Percentiles rank a stretch among this genome's conserved stretches.
Evolutionary conservation across 345 rosid genomes (phyloP).

Genomic region (Citrus unshiu): DNA sequence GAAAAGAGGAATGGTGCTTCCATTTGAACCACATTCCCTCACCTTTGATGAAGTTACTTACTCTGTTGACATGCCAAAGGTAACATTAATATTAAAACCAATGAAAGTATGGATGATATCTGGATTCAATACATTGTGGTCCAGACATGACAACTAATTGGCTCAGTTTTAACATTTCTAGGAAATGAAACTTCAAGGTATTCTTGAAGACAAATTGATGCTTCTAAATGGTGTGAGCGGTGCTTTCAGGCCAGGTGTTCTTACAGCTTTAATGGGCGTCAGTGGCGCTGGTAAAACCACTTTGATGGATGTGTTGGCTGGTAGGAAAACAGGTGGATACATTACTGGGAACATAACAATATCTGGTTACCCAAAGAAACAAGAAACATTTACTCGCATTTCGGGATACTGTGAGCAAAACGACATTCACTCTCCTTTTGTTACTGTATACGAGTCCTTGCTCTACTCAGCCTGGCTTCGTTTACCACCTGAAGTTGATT

Average conservation of each 20-base stretch:
- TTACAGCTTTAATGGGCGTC: slow-evolving; percentile 64
- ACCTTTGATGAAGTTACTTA: slow-evolving; percentile 46
- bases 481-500: background rate
- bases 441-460: no score
- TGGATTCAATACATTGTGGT: background rate
- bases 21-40: slow-evolving; percentile 14
- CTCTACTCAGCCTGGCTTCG: no score
- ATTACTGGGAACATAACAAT: slow-evolving; percentile 38
- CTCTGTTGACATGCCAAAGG: slow-evolving; percentile 64
- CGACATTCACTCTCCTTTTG: no score
- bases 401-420: no score
- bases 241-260: slow-evolving; percentile 51
- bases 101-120: no score
- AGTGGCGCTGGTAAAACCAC: slow-evolving; percentile 65
- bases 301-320: slow-evolving; percentile 13
- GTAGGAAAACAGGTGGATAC: slow-evolving; percentile 55
- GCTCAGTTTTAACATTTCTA: slow-evolving; percentile 6
- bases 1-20: slow-evolving; percentile 62
- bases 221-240: slow-evolving; percentile 19
- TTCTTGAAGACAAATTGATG: slow-evolving; percentile 36
- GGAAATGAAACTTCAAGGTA: slow-evolving; percentile 52
- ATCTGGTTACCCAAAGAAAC: slow-evolving; percentile 55
- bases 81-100: slow-evolving; percentile 2
- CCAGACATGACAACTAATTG: background rate
- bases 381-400: slow-evolving; percentile 10